Conservation (phyloP, 306 rosid species). For the Arachis hypogaea region DNA sequence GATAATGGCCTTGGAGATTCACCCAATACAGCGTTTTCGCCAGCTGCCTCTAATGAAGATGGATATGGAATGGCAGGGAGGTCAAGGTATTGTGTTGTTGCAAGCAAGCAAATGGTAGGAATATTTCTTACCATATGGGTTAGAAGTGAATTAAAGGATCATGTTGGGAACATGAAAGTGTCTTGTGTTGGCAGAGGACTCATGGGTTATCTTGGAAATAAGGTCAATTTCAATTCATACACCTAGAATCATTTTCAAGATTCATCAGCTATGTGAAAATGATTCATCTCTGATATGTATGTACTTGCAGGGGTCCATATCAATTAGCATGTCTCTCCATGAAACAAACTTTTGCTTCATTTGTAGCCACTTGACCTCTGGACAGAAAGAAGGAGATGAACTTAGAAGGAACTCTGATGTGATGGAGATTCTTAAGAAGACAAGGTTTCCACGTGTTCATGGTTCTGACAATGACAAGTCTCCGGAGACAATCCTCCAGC, state of each 20-base stretch:
- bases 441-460: constrained; percentile 89
- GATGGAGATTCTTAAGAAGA: constrained; percentile 89
- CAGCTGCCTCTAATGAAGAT: constrained; percentile 72
- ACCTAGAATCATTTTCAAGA: neutral
- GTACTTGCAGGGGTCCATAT: constrained; percentile 87
- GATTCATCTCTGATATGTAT: constrained; percentile 28
- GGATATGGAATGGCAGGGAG: constrained; percentile 70
- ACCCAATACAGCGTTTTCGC: constrained; percentile 83
- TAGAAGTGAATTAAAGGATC: constrained; percentile 86
- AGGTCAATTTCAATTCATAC: constrained; percentile 55
- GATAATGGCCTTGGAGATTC: constrained; percentile 92
- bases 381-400: constrained; percentile 97
- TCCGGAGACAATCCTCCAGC: constrained; percentile 94
- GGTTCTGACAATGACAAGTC: constrained; percentile 69
- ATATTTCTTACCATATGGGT: constrained; percentile 97
- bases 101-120: constrained; percentile 99
- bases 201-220: constrained; percentile 99
- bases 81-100: constrained; percentile 85
- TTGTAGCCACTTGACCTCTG: constrained; percentile 94
- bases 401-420: constrained; percentile 93
- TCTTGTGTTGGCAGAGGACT: constrained; percentile 98
- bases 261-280: neutral
- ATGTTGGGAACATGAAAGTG: constrained; percentile 85
- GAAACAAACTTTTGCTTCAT: constrained; percentile 94
- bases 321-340: constrained; percentile 95